Evolutionary conservation across 2,329 filamentous ascomycete species (phyloP).

Genomic region (Colletotrichum musicola): DNA sequence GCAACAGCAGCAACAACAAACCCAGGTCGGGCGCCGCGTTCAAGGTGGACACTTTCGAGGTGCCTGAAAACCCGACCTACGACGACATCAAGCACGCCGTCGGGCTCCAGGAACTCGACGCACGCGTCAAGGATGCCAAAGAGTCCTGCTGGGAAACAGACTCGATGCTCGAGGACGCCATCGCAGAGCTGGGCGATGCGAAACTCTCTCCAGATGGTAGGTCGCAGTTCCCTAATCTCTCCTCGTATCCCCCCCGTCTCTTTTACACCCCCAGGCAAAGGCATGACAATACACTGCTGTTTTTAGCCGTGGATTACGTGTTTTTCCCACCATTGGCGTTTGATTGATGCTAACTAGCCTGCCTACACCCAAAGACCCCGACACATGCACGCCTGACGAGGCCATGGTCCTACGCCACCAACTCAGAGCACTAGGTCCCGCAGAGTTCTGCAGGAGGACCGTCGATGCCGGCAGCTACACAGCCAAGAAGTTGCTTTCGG

Average conservation of each 20-base stretch:
- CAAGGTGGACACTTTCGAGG: conserved; percentile 51
- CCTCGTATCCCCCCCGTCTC: conserved; percentile 9
- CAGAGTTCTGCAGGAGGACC: conserved; percentile 80
- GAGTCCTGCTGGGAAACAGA: conserved; percentile 72
- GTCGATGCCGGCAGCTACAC: conserved; percentile 77
- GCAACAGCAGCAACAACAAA: conserved; percentile 43
- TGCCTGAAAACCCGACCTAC: conserved; percentile 50
- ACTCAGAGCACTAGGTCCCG: conserved; percentile 81
- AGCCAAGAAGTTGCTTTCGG: conserved; percentile 86
- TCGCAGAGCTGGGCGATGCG: conserved; percentile 68
- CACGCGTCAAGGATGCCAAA: conserved; percentile 63
- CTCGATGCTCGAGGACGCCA: conserved; percentile 72
- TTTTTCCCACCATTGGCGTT: conserved; percentile 14
- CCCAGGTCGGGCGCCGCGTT: conserved; percentile 40
- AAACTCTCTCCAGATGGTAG: conserved; percentile 60
- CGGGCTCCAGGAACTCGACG: conserved; percentile 58
- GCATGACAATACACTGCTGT: conserved; percentile 31
- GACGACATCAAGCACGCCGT: conserved; percentile 53
- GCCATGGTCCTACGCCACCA: conserved; percentile 76
- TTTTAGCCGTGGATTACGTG: conserved; percentile 35
- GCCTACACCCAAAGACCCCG: conserved; percentile 51
- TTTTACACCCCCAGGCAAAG: conserved; percentile 6
- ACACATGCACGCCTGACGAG: conserved; percentile 76
- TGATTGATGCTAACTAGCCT: conserved; percentile 34
- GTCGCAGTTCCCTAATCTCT: conserved; percentile 41